phyloP scores from a whole-genome alignment of 192 early-diverging fungal species.

The Podila horticola region DNA sequence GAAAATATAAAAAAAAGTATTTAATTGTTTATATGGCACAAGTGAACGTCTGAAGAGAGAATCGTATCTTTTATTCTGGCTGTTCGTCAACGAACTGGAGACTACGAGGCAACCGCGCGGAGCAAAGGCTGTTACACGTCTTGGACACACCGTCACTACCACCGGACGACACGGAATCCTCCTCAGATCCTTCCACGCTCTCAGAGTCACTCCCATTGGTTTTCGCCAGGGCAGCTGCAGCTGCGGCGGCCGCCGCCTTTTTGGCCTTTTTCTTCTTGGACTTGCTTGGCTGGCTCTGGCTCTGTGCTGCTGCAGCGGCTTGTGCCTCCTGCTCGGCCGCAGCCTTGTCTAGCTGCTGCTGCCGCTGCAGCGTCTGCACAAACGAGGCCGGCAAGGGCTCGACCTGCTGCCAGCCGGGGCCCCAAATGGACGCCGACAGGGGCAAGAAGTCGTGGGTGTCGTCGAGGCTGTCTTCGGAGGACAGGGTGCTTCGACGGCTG shows the following conservation, averaged over 20 bases:
- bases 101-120: slow-evolving; percentile 33
- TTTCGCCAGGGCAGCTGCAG: not conserved
- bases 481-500: not conserved
- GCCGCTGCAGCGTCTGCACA: slow-evolving; percentile 19
- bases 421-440: slow-evolving; percentile 42
- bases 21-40: not conserved
- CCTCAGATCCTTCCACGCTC: not conserved
- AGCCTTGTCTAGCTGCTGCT: not conserved
- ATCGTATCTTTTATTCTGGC: slow-evolving; percentile 1
- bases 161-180: too few species aligned
- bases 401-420: slow-evolving; percentile 45
- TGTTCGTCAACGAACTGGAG: slow-evolving; percentile 34
- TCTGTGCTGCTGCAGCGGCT: not conserved
- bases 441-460: not conserved
- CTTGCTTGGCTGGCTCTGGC: not conserved
- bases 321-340: slow-evolving; percentile 26
- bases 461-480: not conserved
- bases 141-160: not conserved
- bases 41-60: not conserved
- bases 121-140: slow-evolving; percentile 7
- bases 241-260: slow-evolving; percentile 21
- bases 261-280: slow-evolving; percentile 31
- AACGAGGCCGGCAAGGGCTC: slow-evolving; percentile 45
- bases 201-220: not conserved
- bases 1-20: not conserved